These are phyloP conservation scores for Elongisporangium undulatum DNA, from an alignment of 352 stramenopile species.

Conservation along the genomic window DNA sequence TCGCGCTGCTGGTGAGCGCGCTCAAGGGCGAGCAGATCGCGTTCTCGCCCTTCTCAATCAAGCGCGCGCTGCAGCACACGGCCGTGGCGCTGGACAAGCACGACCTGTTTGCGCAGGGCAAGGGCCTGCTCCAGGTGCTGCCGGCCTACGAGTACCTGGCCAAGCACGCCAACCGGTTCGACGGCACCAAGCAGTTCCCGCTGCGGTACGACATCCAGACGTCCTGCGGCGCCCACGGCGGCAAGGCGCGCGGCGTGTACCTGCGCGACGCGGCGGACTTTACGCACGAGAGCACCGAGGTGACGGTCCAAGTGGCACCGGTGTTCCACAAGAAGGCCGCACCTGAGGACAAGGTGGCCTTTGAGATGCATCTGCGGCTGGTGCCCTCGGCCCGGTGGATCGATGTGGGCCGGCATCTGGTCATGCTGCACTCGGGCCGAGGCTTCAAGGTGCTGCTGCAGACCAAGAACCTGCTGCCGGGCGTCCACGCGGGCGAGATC, in stretches of 20 bases:
- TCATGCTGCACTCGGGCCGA: conserved; percentile 81
- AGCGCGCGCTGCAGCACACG: conserved; percentile 85
- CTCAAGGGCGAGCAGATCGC: conserved; percentile 77
- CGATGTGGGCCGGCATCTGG: conserved; percentile 75
- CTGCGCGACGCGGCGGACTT: conserved; percentile 82
- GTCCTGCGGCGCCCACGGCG: conserved; percentile 19
- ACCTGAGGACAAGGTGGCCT: conserved; percentile 82
- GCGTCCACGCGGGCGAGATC: conserved; percentile 87
- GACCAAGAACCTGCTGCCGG: conserved; percentile 69
- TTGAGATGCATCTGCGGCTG: conserved; percentile 86
- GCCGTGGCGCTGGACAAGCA: conserved; percentile 58
- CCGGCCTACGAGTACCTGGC: conserved; percentile 69
- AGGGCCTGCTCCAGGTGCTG: conserved; percentile 77
- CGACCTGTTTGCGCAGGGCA: conserved; percentile 72
- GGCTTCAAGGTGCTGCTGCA: conserved; percentile 90
- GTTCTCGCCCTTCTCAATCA: conserved; percentile 88
- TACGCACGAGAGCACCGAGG: conserved; percentile 60
- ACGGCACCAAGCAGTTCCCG: conserved; percentile 63
- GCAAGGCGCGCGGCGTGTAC: conserved; percentile 73
- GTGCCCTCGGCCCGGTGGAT: conserved; percentile 85
- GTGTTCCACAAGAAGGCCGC: conserved; percentile 82
- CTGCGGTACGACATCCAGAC: conserved; percentile 49
- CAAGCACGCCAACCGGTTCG: conserved; percentile 43
- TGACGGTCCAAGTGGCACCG: conserved; percentile 84
- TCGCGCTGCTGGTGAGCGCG: conserved; percentile 91